Evolutionary conservation across 2,329 filamentous ascomycete species (phyloP), one percentile per base, ranked within the genome.

Genomic region (Cladorrhinum sp.): DNA sequence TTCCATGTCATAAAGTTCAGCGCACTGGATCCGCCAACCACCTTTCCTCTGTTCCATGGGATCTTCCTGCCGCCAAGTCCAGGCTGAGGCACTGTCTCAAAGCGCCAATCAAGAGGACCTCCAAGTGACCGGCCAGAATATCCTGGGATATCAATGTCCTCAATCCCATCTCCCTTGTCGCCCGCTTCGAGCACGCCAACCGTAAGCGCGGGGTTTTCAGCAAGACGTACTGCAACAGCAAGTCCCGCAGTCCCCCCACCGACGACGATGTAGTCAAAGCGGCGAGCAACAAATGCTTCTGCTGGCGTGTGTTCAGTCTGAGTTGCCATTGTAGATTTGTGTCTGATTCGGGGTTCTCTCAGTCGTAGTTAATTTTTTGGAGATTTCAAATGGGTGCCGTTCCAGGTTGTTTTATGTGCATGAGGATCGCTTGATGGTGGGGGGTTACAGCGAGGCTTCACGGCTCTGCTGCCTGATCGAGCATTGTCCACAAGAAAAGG

Each of bases 11-110:
- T 82, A 63, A 81, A 83, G 64, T 87, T 86, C 52, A 87, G 77
- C 0, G 81, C 81, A 16, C 79, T 83, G 6, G 85, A 85, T 6
- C 87, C 88, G 18, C 88, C 88, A 0, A 90, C 76, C 0, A 84
- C 80, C 60, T 73, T 79, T 6, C 79, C 79, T 13, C 78, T 69
- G 0, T 76, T 73, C 74, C 75, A 79, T 9, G 73, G 65, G 22
- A 81, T 65, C 25, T 55, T 69, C 50, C 80, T 75, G 0, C 78
- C 75, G 2, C 65, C 70, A 3, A 78, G 68, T 1, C 72, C 72
- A 18, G 64, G 57, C 63, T 79, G 77, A 5, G 75, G 71, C 1
- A 66, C 65, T 3, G 78, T 78, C 61, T 73, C 67, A 62, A 78
- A 76, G 16, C 72, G 61, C 78, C 78, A 80, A 65, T 80, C 78